Conservation (phyloP, 192 early-diverging fungal genomes). For the Dispira simplex region DNA sequence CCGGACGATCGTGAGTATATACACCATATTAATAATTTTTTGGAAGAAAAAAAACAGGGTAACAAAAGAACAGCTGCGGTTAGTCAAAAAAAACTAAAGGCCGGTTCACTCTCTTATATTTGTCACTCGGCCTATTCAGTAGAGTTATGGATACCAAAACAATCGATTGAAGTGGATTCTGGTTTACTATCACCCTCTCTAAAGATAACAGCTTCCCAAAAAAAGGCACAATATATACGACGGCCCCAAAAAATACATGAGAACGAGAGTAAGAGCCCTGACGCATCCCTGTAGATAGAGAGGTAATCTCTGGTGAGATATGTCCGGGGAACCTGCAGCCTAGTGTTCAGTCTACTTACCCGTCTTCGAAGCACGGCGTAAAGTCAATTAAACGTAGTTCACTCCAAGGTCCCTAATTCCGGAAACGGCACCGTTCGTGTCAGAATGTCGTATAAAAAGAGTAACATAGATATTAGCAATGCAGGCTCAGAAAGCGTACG, state of each 20-base stretch:
- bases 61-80: no score
- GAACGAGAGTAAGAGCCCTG: neutral
- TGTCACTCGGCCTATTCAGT: no score
- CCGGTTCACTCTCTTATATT: no score
- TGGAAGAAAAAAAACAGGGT: no score
- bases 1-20: conserved; percentile 10
- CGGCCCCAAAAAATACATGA: neutral
- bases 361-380: conserved; percentile 26
- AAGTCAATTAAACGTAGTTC: conserved; percentile 19
- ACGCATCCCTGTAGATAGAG: neutral
- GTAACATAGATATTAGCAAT: neutral
- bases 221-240: neutral
- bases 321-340: no score
- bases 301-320: neutral
- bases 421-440: no score
- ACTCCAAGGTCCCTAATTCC: conserved; percentile 20
- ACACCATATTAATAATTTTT: neutral
- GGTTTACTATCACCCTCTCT: neutral
- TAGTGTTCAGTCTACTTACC: no score
- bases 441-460: neutral
- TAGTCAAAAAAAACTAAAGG: no score
- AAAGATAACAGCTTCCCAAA: neutral
- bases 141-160: no score
- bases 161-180: no score
- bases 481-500: neutral